phyloP scores from a whole-genome alignment of 345 rosid species.

The Alliaria petiolata region DNA sequence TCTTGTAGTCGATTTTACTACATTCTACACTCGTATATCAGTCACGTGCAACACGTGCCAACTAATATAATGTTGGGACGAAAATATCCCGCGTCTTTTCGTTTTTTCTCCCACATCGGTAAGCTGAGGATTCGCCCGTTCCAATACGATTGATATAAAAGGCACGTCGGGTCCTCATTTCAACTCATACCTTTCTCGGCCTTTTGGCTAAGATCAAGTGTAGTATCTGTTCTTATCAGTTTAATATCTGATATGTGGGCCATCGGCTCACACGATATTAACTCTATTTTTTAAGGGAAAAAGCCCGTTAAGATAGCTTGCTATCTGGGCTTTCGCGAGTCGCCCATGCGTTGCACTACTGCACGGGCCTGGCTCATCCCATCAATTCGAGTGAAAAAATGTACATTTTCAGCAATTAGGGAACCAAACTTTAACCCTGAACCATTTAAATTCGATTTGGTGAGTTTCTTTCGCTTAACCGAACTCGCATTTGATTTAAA shows the following conservation, averaged over 20 bases:
- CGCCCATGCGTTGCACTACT: background rate
- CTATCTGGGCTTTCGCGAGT: conserved; percentile 11
- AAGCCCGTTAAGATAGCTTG: conserved; percentile 24
- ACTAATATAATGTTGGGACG: background rate
- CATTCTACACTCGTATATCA: too few relatives aligned
- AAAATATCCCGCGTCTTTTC: background rate
- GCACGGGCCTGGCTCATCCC: background rate
- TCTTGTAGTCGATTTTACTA: background rate
- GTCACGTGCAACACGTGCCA: background rate
- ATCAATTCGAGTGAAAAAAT: background rate
- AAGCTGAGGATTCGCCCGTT: too few relatives aligned
- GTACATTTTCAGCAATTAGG: too few relatives aligned
- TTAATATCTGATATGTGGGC: conserved; percentile 53
- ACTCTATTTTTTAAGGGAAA: conserved; percentile 22
- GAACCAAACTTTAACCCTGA: too few relatives aligned
- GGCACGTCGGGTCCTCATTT: rapidly evolving
- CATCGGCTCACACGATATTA: conserved; percentile 33
- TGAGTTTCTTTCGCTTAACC: background rate
- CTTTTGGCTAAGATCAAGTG: conserved; percentile 70
- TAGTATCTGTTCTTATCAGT: conserved; percentile 63
- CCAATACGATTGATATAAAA: background rate
- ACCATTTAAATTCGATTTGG: too few relatives aligned
- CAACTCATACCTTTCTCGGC: conserved; percentile 56
- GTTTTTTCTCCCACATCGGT: background rate
- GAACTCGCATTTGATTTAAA: background rate